A percentile compares a stretch with the other conserved stretches of the same genome.
phyloP scores from a whole-genome alignment of 495 filamentous ascomycete genomes.

The Xylaria bambusicola region DNA sequence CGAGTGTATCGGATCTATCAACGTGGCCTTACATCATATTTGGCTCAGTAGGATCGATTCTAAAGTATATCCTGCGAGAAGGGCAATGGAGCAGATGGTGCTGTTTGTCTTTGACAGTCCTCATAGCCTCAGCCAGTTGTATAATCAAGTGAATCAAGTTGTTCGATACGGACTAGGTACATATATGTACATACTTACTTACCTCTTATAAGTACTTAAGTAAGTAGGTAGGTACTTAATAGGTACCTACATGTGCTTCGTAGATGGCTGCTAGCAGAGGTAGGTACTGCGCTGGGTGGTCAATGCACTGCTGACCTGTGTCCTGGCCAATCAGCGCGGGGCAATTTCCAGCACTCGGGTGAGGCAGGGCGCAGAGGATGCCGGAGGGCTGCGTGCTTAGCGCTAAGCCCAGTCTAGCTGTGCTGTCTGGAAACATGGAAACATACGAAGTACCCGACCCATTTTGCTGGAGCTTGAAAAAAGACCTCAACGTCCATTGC shows the following conservation, averaged over 20 bases:
- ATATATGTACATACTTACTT: no score
- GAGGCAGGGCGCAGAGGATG: slow-evolving; percentile 7
- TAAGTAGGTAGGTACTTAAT: no score
- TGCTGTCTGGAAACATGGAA: slow-evolving; percentile 8
- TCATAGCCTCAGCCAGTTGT: no score
- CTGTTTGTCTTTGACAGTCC: no score
- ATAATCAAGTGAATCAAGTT: no score
- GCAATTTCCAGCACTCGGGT: slow-evolving; percentile 29
- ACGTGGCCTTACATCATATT: no score
- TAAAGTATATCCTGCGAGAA: no score
- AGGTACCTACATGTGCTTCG: neutral
- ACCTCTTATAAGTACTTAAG: no score
- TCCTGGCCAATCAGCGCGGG: slow-evolving; percentile 24
- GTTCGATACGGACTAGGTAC: no score
- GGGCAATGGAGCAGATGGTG: no score
- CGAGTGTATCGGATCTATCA: no score
- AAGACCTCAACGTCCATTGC: slow-evolving; percentile 50
- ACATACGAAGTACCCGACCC: slow-evolving; percentile 25
- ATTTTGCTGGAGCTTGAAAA: slow-evolving; percentile 41
- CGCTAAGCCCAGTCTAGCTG: slow-evolving; percentile 20
- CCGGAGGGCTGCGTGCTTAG: slow-evolving; percentile 25
- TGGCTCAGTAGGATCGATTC: no score
- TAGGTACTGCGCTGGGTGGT: slow-evolving; percentile 15
- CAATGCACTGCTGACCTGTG: slow-evolving; percentile 11
- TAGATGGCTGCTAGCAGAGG: slow-evolving; percentile 19